phyloP scores from a whole-genome alignment of 805 yeast genomes.

The Kodamaea lidongshanica region DNA sequence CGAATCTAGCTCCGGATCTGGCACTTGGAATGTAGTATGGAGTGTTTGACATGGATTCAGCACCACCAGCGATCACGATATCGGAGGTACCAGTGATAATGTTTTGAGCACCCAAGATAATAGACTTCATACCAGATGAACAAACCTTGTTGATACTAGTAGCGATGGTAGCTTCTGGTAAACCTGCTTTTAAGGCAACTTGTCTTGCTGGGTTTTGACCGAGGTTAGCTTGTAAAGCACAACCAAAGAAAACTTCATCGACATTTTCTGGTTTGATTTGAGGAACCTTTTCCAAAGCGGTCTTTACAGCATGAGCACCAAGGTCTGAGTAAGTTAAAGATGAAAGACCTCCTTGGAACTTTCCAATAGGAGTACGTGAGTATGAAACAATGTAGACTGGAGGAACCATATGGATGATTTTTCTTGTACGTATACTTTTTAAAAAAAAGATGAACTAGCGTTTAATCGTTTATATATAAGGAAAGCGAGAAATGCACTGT shows the following conservation, averaged over 20 bases:
- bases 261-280: slow-evolving; percentile 69
- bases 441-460: too few species aligned
- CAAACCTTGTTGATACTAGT: slow-evolving; percentile 95
- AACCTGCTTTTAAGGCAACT: slow-evolving; percentile 87
- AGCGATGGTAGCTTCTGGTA: slow-evolving; percentile 73
- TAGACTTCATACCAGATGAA: slow-evolving; percentile 92
- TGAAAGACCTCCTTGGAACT: slow-evolving; percentile 80
- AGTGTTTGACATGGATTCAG: slow-evolving; percentile 93
- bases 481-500: too few species aligned
- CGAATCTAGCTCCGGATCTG: slow-evolving; percentile 85
- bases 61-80: slow-evolving; percentile 94
- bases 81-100: slow-evolving; percentile 86
- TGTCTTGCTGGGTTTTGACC: slow-evolving; percentile 99
- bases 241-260: slow-evolving; percentile 89
- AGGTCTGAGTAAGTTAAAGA: slow-evolving; percentile 75
- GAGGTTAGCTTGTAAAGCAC: slow-evolving; percentile 84
- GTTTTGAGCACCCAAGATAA: slow-evolving; percentile 85
- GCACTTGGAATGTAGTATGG: slow-evolving; percentile 88
- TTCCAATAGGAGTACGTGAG: slow-evolving; percentile 94
- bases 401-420: slow-evolving; percentile 8
- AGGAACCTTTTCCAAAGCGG: slow-evolving; percentile 80
- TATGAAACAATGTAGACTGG: slow-evolving; percentile 83
- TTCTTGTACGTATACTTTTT: too few species aligned
- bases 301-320: slow-evolving; percentile 88
- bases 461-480: too few species aligned